Conservation (phyloP, 2,329 filamentous ascomycete species). For the Colletotrichum nymphaeae region DNA sequence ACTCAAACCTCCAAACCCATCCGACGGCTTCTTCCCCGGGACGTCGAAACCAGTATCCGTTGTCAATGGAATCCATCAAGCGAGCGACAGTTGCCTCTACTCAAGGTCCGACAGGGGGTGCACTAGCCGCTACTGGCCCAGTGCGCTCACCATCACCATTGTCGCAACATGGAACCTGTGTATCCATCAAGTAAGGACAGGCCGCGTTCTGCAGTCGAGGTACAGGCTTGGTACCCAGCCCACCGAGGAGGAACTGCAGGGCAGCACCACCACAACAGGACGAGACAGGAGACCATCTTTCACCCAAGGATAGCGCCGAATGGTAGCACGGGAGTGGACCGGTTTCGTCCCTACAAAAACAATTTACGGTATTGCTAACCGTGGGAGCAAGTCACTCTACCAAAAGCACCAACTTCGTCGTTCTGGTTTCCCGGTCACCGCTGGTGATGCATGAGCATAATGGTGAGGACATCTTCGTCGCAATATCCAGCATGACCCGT, state of each 20-base stretch:
- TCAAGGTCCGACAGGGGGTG: slow-evolving; percentile 23
- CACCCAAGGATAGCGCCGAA: slow-evolving; percentile 18
- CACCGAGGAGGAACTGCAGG: neutral
- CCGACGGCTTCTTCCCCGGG: slow-evolving; percentile 12
- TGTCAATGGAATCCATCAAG: slow-evolving; percentile 15
- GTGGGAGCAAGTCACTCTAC: slow-evolving; percentile 12
- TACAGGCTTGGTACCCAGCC: slow-evolving; percentile 12
- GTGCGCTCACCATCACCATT: slow-evolving; percentile 13
- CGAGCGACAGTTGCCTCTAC: slow-evolving; percentile 28
- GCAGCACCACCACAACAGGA: slow-evolving; percentile 8
- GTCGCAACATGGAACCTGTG: slow-evolving; percentile 11
- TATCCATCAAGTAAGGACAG: slow-evolving; percentile 17
- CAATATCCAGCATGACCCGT: neutral
- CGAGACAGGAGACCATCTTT: slow-evolving; percentile 21
- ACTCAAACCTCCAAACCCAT: slow-evolving; percentile 4
- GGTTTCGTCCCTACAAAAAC: slow-evolving; percentile 22
- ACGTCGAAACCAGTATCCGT: slow-evolving; percentile 18
- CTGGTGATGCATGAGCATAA: neutral
- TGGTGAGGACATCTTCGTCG: neutral
- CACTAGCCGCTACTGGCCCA: slow-evolving; percentile 26
- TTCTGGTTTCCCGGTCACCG: neutral
- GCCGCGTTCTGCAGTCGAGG: slow-evolving; percentile 4
- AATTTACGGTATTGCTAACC: neutral
- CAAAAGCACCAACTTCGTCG: neutral
- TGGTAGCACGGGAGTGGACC: slow-evolving; percentile 29